Evolutionary conservation across 345 rosid species (phyloP).

Genomic region (rapeseed (Brassica napus)): DNA sequence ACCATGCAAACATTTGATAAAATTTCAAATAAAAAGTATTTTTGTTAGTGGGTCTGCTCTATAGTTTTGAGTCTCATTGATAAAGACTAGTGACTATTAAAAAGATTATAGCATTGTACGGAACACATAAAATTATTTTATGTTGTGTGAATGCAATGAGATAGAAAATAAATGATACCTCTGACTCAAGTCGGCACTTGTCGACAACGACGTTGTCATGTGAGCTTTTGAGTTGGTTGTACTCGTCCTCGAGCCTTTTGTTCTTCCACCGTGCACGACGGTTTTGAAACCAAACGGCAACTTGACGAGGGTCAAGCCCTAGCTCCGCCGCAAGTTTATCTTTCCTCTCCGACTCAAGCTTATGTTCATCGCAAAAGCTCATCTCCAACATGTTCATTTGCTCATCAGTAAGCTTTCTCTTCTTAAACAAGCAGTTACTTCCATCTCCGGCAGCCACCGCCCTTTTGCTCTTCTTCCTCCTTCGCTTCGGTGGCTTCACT

Average conservation of each 20-base stretch:
- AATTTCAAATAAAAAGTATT: background rate
- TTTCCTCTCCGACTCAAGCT: slow-evolving; percentile 87
- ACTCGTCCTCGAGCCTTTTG: slow-evolving; percentile 90
- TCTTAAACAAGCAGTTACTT: slow-evolving; percentile 42
- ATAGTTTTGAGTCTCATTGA: slow-evolving; percentile 14
- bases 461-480: slow-evolving; percentile 62
- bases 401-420: slow-evolving; percentile 68
- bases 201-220: slow-evolving; percentile 57
- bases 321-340: slow-evolving; percentile 73
- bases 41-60: too few species aligned
- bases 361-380: slow-evolving; percentile 72
- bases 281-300: slow-evolving; percentile 98
- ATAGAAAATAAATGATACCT: slow-evolving; percentile 45
- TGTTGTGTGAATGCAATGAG: slow-evolving; percentile 21
- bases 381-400: slow-evolving; percentile 71
- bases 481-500: slow-evolving; percentile 46
- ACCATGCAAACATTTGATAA: background rate
- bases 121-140: background rate
- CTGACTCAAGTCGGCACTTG: slow-evolving; percentile 72
- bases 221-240: slow-evolving; percentile 48
- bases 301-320: slow-evolving; percentile 93
- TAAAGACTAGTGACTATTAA: slow-evolving; percentile 19
- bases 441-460: slow-evolving; percentile 25
- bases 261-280: slow-evolving; percentile 87
- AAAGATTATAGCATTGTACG: slow-evolving; percentile 13